Evolutionary conservation across 1,284 basidiomycete genomes (phyloP), one percentile per base, ranked within the genome.

Genomic region (Trichosporon asahii): DNA sequence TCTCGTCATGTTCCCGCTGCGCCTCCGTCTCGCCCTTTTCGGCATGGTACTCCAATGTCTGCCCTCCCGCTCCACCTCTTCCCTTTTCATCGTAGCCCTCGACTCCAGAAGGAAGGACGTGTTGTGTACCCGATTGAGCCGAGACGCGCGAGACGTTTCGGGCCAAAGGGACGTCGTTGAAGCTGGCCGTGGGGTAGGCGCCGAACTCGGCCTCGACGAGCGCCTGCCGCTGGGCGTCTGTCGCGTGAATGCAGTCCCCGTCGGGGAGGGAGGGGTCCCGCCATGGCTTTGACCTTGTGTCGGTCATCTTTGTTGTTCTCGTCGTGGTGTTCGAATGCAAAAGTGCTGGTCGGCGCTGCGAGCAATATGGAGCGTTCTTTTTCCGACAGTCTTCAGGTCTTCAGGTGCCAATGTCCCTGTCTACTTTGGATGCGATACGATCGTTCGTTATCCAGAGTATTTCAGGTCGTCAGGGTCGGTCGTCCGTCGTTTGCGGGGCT

Each of bases 201-300:
- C 57, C 57, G n/a, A 61, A 61, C 29, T 61, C 57, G 18, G 57
- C 57, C 57, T 61, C 57, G 29, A 61, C 57, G 57, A 61, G 57
- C 27, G 29, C 9, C 11, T 61, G 29, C 18, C 57, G 57, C 57
- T 61, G 57, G 14, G 27, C 29, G 3, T 61, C 57, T 29, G 21
- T 61, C 18, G 57, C 57, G 18, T 61, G 29, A 14, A 61, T 31
- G 29, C 57, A 33, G 57, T 61, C 57, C 4, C 57, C 57, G 3
- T 31, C 57, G 6, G 57, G 57, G 12, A 31, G 15, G 5, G 29
- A n/a, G 4, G 27, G 27, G n/a, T 31, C 57, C 27, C 57, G 57
- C 57, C 57, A 61, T n/a, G 57, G 57, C n/a, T 61, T 61, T n/a
- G 57, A 21, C 11, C 49, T 8, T 18, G 57, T 3, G 35, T 37